Conservation (phyloP, 768 basidiomycete genomes). For the Tulasnella sp. region DNA sequence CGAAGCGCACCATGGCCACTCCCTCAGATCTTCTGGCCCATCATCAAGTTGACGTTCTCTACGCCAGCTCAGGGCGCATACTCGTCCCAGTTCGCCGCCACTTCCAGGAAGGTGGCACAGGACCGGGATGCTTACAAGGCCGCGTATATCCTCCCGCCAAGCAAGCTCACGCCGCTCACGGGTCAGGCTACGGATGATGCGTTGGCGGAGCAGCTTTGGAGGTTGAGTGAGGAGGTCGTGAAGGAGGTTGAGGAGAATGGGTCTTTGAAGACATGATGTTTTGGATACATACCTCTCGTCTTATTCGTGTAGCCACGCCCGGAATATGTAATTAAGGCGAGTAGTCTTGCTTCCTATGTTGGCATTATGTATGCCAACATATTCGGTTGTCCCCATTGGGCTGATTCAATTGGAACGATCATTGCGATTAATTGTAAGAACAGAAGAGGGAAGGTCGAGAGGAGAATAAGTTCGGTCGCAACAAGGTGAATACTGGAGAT, state of each 20-base stretch:
- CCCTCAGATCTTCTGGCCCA: not conserved
- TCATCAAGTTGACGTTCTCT: not conserved
- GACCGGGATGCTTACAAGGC: not conserved
- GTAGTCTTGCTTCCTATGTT: no score
- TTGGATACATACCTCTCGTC: no score
- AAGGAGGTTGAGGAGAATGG: not conserved
- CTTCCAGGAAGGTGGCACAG: not conserved
- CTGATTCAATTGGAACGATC: no score
- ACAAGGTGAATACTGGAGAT: no score
- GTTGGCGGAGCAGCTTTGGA: not conserved
- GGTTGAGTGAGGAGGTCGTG: not conserved
- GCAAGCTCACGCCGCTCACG: not conserved
- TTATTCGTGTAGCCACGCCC: no score
- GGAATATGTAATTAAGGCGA: no score
- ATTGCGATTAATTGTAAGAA: no score
- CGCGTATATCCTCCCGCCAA: not conserved
- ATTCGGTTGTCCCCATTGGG: no score
- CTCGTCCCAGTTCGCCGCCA: not conserved
- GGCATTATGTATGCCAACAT: no score
- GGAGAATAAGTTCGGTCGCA: no score
- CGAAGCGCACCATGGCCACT: not conserved
- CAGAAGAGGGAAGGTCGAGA: no score
- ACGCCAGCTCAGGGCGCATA: not conserved
- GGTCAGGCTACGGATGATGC: not conserved
- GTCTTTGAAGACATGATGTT: no score